A percentile compares a stretch with the other conserved stretches of the same genome.
phyloP scores from a whole-genome alignment of 345 rosid genomes.

The Rhodomyrtus tomentosa region DNA sequence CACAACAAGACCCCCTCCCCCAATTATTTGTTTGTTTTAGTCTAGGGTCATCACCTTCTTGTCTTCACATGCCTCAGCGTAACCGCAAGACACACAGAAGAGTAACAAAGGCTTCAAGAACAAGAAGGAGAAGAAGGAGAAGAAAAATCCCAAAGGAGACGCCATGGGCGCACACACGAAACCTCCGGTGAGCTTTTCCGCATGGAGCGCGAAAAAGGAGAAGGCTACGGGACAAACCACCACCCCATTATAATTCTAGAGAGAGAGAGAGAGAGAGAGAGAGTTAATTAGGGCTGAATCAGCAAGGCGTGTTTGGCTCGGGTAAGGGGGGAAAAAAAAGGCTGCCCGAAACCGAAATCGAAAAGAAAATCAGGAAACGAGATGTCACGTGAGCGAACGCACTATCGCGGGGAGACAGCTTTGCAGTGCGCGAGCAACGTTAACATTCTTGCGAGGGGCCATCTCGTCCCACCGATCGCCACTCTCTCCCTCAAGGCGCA shows the following conservation, averaged over 20 bases:
- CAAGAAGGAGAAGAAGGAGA: background rate
- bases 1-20: background rate
- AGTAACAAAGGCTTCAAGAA: background rate
- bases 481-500: background rate
- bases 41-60: background rate
- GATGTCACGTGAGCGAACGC: constrained; percentile 7
- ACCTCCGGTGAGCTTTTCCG: background rate
- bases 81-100: background rate
- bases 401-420: background rate
- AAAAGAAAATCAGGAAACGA: background rate
- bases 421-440: background rate
- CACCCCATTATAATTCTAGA: background rate
- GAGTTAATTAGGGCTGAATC: background rate
- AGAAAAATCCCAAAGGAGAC: background rate
- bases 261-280: background rate
- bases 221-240: background rate
- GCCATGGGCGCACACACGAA: constrained; percentile 8
- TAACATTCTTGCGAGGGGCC: background rate
- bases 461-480: background rate
- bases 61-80: constrained; percentile 3
- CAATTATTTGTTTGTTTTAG: background rate
- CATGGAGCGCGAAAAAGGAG: background rate
- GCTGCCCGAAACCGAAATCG: background rate
- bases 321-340: background rate
- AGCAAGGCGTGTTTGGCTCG: constrained; percentile 7